Conservation (phyloP, 129 eudicot species). For the Cynara cardunculus region DNA sequence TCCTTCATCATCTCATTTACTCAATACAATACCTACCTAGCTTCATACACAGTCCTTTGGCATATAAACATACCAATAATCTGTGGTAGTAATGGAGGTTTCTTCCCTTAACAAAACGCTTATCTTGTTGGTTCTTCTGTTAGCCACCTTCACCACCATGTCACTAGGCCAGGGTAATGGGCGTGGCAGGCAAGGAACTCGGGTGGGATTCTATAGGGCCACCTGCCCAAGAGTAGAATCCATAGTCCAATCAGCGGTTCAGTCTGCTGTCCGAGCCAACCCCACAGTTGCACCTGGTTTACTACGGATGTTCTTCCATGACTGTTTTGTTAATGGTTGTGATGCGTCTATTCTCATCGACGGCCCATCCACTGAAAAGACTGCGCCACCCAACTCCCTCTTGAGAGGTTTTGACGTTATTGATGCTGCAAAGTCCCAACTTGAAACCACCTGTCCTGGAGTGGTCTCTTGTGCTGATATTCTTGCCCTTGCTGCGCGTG, state of each 20-base stretch:
- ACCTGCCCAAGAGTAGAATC: not conserved
- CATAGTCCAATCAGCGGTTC: not conserved
- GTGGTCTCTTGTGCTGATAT: not conserved
- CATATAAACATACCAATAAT: not conserved
- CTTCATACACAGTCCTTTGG: not conserved
- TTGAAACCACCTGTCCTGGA: not conserved
- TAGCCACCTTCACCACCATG: not conserved
- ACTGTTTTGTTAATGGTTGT: slow-evolving; percentile 66
- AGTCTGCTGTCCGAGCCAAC: not conserved
- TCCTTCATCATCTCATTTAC: not conserved
- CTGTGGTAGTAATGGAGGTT: not conserved
- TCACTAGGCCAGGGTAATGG: slow-evolving; percentile 21
- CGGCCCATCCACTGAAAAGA: slow-evolving; percentile 47
- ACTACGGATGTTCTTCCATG: slow-evolving; percentile 55
- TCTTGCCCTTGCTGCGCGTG: not conserved
- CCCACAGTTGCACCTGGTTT: slow-evolving; percentile 41
- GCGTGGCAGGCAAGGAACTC: not conserved
- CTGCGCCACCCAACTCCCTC: not conserved
- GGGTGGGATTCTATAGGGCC: slow-evolving; percentile 21
- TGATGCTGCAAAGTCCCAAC: not conserved
- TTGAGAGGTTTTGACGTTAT: not conserved
- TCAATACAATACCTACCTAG: not conserved
- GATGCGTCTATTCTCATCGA: slow-evolving; percentile 66
- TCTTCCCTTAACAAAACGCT: not conserved
- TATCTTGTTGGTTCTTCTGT: not conserved